Evolutionary conservation across 139 green algal genomes (phyloP).

Genomic region (Chlorella sp.): DNA sequence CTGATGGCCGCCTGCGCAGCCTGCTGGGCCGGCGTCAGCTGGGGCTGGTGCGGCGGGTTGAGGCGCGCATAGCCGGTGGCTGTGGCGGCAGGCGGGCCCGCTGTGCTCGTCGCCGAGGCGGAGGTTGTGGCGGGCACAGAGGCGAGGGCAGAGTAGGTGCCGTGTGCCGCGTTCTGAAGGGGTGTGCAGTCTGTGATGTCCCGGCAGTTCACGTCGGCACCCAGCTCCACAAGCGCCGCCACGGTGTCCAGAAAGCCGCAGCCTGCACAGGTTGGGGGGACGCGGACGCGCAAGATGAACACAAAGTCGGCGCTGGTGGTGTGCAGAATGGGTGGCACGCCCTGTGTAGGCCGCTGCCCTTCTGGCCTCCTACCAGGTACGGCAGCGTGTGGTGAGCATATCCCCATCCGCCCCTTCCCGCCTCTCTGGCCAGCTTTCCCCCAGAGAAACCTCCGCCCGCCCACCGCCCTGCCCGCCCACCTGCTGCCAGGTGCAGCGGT

Average conservation of each 20-base stretch:
- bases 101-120: neutral
- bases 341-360: too few species aligned
- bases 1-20: conserved; percentile 57
- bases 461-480: too few species aligned
- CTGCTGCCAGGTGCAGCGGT: conserved; percentile 59
- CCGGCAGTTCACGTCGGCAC: conserved; percentile 53
- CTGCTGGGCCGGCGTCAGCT: conserved; percentile 55
- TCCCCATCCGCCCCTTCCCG: too few species aligned
- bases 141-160: conserved; percentile 71
- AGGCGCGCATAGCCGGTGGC: conserved; percentile 46
- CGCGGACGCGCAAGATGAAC: too few species aligned
- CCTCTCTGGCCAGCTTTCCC: too few species aligned
- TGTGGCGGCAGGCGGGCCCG: neutral
- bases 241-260: conserved; percentile 72
- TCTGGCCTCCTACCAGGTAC: conserved; percentile 44
- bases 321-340: neutral
- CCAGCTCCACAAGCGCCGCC: conserved; percentile 54
- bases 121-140: conserved; percentile 42
- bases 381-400: too few species aligned
- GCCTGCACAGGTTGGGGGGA: conserved; percentile 30
- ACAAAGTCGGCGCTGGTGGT: too few species aligned
- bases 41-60: conserved; percentile 51
- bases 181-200: conserved; percentile 69
- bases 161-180: conserved; percentile 71
- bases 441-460: too few species aligned